Evolutionary conservation across 148 eudicot genomes (phyloP), one percentile per base, ranked within the genome.

Genomic region (Amaranthus palmeri): DNA sequence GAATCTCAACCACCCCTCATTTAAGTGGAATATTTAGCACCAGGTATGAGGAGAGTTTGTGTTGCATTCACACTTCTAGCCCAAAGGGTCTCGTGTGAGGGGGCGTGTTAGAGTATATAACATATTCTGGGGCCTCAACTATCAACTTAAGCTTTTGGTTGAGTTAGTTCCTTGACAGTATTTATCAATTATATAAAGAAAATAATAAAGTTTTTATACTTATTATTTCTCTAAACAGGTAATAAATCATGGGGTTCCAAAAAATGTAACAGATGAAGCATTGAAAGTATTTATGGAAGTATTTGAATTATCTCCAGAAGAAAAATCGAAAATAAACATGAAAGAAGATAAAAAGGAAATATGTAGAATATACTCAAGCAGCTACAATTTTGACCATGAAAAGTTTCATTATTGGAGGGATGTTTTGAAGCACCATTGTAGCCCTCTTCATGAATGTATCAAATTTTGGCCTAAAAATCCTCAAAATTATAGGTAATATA

Each of bases 321-420:
- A 76, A 44, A 53, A 69, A n/a, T 69, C 60, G 2, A 54, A 69
- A 70, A 76, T 69, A 69, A 76, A 45, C 25, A 65, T 40, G 69
- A 18, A 54, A 15, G 64, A 55, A 12, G 63, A 64, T 45, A 14
- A 10, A 18, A 46, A 76, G 4, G 5, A 54, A 6, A 42, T 7
- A 3, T 76, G 79, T 55, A 76, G 54, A 43, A 46, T 76, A 9
- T 70, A 70, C 52, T 52, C 78, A 70, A 70, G 74, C 11, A 70
- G 70, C 71, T 76, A 70, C 65, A 63, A 72, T 44, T 72, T 51
- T 63, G 52, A 42, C 3, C 10, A 1, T 44, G 69, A 63, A 61
- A 56, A 51, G 4, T 42, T 45, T 15, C 68, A 59, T 42, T 59
- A 11, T 49, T 72, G 76, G 69, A 62, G 76, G 51, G 69, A 62